Evolutionary conservation across 192 early-diverging fungal genomes (phyloP).

Genomic region (Cetraspora pellucida): DNA sequence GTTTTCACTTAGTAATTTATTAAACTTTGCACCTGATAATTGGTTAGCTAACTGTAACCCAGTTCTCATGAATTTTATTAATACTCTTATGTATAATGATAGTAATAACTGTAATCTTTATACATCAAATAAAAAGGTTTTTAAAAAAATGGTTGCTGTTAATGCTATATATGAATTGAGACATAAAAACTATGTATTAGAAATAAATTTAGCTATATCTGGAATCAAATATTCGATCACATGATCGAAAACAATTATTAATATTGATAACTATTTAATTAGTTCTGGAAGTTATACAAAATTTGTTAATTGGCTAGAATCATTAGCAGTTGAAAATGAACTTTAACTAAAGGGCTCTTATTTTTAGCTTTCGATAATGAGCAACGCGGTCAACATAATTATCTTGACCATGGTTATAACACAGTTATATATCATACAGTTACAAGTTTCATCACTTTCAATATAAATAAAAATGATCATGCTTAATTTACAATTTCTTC

Average conservation of each 20-base stretch:
- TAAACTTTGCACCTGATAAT: no score
- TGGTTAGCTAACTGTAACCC: no score
- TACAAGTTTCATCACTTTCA: conserved; percentile 1
- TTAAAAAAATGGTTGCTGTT: not conserved
- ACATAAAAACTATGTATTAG: conserved; percentile 16
- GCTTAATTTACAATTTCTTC: not conserved
- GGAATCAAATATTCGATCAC: conserved; percentile 11
- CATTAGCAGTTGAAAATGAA: not conserved
- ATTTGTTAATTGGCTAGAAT: not conserved
- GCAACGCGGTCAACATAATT: conserved; percentile 12
- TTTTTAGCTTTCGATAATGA: conserved; percentile 22
- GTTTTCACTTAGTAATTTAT: no score
- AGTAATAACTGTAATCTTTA: no score
- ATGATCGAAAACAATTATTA: conserved; percentile 9
- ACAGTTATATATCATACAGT: conserved; percentile 15
- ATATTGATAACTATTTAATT: conserved; percentile 2
- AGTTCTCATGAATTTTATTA: no score
- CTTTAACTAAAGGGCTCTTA: conserved; percentile 4
- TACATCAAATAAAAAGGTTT: not conserved
- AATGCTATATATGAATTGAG: conserved; percentile 8
- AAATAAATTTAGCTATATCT: not conserved
- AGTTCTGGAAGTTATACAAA: not conserved
- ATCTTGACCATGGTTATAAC: conserved; percentile 12
- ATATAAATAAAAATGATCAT: not conserved
- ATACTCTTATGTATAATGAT: no score